A percentile compares a stretch with the other conserved stretches of the same genome.
These are phyloP conservation scores for Hypericum androsaemum DNA, from an alignment of 345 rosid genomes.

Conservation along the genomic window DNA sequence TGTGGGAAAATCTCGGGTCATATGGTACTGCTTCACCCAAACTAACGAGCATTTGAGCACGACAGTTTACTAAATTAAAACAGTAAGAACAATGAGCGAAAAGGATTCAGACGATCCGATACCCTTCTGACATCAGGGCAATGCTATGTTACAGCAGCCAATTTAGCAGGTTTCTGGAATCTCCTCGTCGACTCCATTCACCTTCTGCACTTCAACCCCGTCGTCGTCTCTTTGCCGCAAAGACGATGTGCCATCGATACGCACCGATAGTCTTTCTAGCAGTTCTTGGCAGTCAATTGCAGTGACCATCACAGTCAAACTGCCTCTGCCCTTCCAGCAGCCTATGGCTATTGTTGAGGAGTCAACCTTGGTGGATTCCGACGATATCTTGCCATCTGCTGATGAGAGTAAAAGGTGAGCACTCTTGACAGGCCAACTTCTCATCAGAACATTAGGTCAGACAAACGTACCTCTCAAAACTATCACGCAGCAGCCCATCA, in stretches of 20 bases:
- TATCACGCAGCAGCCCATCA: constrained; percentile 75
- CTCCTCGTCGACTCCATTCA: too few species aligned
- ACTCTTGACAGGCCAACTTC: background rate
- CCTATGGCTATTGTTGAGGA: constrained; percentile 67
- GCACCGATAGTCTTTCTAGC: constrained; percentile 48
- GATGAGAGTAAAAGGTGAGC: background rate
- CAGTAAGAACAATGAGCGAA: too few species aligned
- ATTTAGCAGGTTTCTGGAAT: too few species aligned
- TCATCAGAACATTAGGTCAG: background rate
- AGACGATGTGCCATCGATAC: constrained; percentile 15
- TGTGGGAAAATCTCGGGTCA: too few species aligned
- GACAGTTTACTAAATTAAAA: too few species aligned
- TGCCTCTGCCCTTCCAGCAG: constrained; percentile 84
- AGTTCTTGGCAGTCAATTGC: constrained; percentile 75
- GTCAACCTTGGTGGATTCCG: constrained; percentile 30
- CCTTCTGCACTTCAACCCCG: too few species aligned
- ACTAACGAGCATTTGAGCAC: too few species aligned
- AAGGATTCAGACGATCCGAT: too few species aligned
- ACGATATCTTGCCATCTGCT: constrained; percentile 29
- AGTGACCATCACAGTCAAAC: constrained; percentile 78
- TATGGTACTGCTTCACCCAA: too few species aligned
- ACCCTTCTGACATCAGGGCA: too few species aligned
- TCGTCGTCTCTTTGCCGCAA: too few species aligned
- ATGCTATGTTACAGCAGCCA: too few species aligned
- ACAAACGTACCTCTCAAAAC: constrained; percentile 44